phyloP scores from a whole-genome alignment of 139 green algal genomes.

The Auxenochlorella protothecoides region DNA sequence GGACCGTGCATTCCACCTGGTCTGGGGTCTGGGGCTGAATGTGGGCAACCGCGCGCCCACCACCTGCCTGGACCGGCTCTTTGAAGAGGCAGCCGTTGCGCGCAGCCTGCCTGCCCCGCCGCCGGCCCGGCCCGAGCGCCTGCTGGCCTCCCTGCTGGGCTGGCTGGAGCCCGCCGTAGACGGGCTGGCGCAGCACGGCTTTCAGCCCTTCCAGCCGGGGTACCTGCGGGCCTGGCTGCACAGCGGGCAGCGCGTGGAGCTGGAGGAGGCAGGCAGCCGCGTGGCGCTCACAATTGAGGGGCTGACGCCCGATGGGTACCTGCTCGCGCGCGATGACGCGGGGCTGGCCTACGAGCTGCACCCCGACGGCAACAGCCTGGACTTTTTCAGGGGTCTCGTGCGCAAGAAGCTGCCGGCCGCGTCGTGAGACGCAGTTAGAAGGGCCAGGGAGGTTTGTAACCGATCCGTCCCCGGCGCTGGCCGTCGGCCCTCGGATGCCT shows the following conservation, averaged over 20 bases:
- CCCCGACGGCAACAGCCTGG: conserved; percentile 81
- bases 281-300: conserved; percentile 40
- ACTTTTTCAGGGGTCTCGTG: conserved; percentile 57
- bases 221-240: conserved; percentile 78
- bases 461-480: no score
- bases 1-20: conserved; percentile 50
- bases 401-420: conserved; percentile 28
- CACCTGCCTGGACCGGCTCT: conserved; percentile 72
- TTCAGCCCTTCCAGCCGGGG: conserved; percentile 44
- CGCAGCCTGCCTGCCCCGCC: background rate
- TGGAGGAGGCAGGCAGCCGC: conserved; percentile 22
- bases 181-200: conserved; percentile 50
- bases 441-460: no score
- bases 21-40: conserved; percentile 81
- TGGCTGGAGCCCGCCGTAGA: conserved; percentile 45
- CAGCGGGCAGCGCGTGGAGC: conserved; percentile 45
- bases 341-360: conserved; percentile 70
- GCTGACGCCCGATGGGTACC: conserved; percentile 54
- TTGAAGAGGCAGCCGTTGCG: conserved; percentile 24
- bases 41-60: conserved; percentile 80
- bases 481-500: no score
- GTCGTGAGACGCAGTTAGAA: no score
- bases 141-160: conserved; percentile 42
- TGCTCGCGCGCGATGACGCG: conserved; percentile 45
- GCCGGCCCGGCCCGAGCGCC: conserved; percentile 16